Base-by-base conservation (phyloP, 2,329 filamentous ascomycete genomes). In the Colletotrichum lini region DNA sequence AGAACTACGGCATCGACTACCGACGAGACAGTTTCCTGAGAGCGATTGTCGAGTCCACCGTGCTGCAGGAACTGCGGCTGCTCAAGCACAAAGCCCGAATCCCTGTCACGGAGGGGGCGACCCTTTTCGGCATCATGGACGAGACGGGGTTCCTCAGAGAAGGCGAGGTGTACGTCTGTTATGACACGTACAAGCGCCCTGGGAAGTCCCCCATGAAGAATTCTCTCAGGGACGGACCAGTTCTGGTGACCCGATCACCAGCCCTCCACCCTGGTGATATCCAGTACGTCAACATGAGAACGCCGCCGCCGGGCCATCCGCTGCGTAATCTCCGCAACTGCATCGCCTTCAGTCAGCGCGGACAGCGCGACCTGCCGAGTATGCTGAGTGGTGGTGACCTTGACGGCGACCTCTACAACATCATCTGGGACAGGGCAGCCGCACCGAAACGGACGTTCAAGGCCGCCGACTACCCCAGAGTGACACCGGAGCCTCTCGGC, bases 221-320 rank as follows among this genome's bases (percentile, higher is more conserved):
- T 2, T 72, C 77, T 2, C 73, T 87, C 0, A 67, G 77, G 0
- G 75, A 80, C 3, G 83, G 86, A 0, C 12, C 15, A 10, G 81
- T 95, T 7, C 80, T 94, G 0, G 86, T 97, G 30, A 95, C 94
- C 0, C 87, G 94, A n/a, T 93, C 92, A 1, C 94, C 94, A 0
- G 93, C 94, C 0, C 84, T 97, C 56, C 93, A 97, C 76, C 93
- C 94, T 0, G 94, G 94, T 0, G 94, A 97, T 76, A 87, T 97
- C 2, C 94, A 95, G 77, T 59, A 89, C 1, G 92, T 88, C 0
- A 79, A 78, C 2, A 92, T 92, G 12, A 85, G 91, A 0, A 86
- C 91, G 0, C 92, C 93, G 1, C 87, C 89, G 0, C 40, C 69
- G 0, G 80, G 82, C 0, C 93, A 92, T 18, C 89, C 93, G 0